Conservation (phyloP, 1,139 yeast genomes). For the Kurtzmaniella quercitrusa region DNA sequence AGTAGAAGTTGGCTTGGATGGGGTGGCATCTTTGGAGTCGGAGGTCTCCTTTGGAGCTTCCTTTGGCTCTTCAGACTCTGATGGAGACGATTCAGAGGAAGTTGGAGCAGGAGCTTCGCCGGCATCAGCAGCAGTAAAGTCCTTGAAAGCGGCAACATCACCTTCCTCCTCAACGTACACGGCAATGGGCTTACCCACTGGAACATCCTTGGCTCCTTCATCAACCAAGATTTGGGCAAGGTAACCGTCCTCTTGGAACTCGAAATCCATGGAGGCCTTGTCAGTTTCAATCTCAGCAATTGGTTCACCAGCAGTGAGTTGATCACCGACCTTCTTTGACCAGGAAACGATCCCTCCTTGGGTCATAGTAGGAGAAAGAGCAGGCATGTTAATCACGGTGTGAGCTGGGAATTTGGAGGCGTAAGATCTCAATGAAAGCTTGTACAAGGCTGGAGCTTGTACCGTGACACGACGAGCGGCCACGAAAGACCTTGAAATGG, state of each 20-base stretch:
- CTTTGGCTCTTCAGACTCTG: conserved; percentile 8
- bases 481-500: conserved; percentile 7
- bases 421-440: conserved; percentile 26
- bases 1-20: conserved; percentile 22
- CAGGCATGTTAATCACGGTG: conserved; percentile 80
- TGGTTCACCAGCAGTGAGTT: conserved; percentile 84
- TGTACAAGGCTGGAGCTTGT: conserved; percentile 2
- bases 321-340: conserved; percentile 87
- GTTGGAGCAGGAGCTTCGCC: conserved; percentile 49
- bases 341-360: conserved; percentile 88
- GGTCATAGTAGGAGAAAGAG: conserved; percentile 97
- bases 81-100: conserved; percentile 21
- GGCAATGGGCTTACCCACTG: conserved; percentile 94
- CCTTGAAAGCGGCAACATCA: conserved; percentile 84
- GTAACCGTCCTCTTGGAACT: conserved; percentile 97
- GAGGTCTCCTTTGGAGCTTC: conserved; percentile 21
- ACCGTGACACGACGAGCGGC: conserved; percentile 5
- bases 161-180: conserved; percentile 86
- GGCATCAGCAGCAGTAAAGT: conserved; percentile 82
- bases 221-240: conserved; percentile 86
- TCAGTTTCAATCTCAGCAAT: conserved; percentile 98
- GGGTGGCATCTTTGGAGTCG: conserved; percentile 25
- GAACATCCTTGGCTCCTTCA: conserved; percentile 84
- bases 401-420: conserved; percentile 58
- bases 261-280: conserved; percentile 98